A percentile compares a stretch with the other conserved stretches of the same genome.
These are phyloP conservation scores for Monosporascus cannonballus DNA, from an alignment of 2,329 filamentous ascomycete genomes.

Conservation along the genomic window DNA sequence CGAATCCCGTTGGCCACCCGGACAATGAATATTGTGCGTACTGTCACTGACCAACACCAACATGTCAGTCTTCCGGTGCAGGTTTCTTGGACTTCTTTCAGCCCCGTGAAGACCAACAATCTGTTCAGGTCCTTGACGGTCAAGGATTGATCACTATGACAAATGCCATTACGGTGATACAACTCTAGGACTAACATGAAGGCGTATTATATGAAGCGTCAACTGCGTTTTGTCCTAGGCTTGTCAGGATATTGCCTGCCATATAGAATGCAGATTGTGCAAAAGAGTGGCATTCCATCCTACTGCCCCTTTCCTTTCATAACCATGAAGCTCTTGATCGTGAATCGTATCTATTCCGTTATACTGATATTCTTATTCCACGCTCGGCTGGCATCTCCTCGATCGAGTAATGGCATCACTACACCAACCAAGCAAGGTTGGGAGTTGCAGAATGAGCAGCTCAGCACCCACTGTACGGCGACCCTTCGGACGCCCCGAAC, in stretches of 20 bases:
- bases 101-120: neutral
- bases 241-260: neutral
- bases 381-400: neutral
- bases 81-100: neutral
- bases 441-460: neutral
- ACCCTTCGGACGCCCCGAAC: neutral
- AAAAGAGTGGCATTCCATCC: neutral
- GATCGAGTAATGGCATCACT: neutral
- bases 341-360: neutral
- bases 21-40: neutral
- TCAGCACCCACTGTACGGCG: neutral
- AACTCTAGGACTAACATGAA: neutral
- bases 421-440: neutral
- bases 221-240: neutral
- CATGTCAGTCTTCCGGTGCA: neutral
- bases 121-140: neutral
- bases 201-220: neutral
- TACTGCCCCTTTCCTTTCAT: neutral
- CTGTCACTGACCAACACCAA: neutral
- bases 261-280: neutral
- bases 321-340: neutral
- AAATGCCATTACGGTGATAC: neutral
- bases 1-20: too few relatives aligned
- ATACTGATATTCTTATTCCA: neutral
- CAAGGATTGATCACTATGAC: neutral